Percentiles rank a stretch among this genome's conserved stretches.
These are phyloP conservation scores for Zoysia japonica DNA, from an alignment of 176 grass and related monocot genomes.

Conservation along the genomic window DNA sequence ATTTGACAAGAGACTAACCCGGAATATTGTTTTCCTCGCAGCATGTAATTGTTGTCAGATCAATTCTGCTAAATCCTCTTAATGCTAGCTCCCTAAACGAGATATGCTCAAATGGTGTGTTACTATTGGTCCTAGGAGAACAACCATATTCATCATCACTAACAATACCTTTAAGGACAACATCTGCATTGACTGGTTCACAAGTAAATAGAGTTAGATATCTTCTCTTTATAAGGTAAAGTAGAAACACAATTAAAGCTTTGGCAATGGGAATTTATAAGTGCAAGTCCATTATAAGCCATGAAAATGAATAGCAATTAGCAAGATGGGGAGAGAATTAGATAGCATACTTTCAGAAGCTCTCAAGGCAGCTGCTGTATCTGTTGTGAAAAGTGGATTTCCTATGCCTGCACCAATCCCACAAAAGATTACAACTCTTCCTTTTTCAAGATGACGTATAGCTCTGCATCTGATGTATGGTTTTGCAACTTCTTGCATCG, in stretches of 20 bases:
- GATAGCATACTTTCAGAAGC: constrained; percentile 78
- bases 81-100: constrained; percentile 80
- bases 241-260: background rate
- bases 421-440: constrained; percentile 82
- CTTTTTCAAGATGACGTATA: constrained; percentile 93
- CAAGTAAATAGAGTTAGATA: constrained; percentile 53
- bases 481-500: constrained; percentile 87
- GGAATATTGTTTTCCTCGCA: constrained; percentile 99
- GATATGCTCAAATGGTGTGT: constrained; percentile 72
- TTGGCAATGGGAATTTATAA: constrained; percentile 4
- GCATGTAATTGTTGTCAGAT: constrained; percentile 86
- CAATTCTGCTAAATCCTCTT: constrained; percentile 78
- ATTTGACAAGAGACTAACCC: constrained; percentile 47
- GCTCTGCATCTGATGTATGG: constrained; percentile 84
- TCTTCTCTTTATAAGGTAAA: constrained; percentile 30
- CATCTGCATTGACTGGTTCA: constrained; percentile 82
- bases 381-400: constrained; percentile 83
- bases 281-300: constrained; percentile 19
- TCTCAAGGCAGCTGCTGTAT: constrained; percentile 84
- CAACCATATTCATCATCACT: constrained; percentile 66
- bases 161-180: constrained; percentile 80
- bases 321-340: background rate
- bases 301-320: background rate
- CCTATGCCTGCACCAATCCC: constrained; percentile 69
- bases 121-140: constrained; percentile 55